Evolutionary conservation across 495 filamentous ascomycete species (phyloP), one percentile per base, ranked within the genome.

Genomic region (Penicillium simplicissimum): DNA sequence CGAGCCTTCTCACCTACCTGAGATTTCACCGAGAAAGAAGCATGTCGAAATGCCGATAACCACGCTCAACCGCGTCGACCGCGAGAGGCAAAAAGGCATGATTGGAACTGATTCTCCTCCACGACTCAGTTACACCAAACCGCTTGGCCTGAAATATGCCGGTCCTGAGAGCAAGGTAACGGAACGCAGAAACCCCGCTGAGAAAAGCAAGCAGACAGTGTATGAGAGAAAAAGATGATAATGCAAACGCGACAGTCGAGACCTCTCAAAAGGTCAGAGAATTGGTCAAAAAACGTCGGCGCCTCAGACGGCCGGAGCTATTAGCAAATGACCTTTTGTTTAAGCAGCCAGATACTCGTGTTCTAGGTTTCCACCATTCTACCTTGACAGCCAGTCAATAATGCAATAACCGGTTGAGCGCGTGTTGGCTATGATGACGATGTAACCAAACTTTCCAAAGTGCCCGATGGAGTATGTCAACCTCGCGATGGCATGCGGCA

Each of bases 11-110:
- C 11, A 55, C 67, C 58, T 59, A 83, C 80, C 68, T 34, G 80
- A 76, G 42, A 83, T 83, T 55, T 84, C 82, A 5, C 75, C 77
- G 13, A 80, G 36, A 63, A 84, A 84, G 60, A 84, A 84, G 17
- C 63, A 67, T 4, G 76, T 76, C n/a, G 82, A 81, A 19, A 83
- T 82, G 0, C 45, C 72, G 57, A 84, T 83, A 13, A 82, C 79
- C n/a, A 73, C 68, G 7, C 61, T 64, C 40, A 84, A 66, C 17
- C 81, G 74, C 55, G 69, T 73, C 15, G 73, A 74, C 42, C 73
- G 78, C 36, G 75, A 72, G 19, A 80, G 55, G 19, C 53, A 63
- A 31, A 71, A 49, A 8, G 53, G 58, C 75, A 75, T 78, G 9
- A 23, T 42, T 38, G 37, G 48, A 8, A 17, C 6, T 3, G 37